phyloP scores from a whole-genome alignment of 2,329 filamentous ascomycete species.

The Talaromyces sp. region DNA sequence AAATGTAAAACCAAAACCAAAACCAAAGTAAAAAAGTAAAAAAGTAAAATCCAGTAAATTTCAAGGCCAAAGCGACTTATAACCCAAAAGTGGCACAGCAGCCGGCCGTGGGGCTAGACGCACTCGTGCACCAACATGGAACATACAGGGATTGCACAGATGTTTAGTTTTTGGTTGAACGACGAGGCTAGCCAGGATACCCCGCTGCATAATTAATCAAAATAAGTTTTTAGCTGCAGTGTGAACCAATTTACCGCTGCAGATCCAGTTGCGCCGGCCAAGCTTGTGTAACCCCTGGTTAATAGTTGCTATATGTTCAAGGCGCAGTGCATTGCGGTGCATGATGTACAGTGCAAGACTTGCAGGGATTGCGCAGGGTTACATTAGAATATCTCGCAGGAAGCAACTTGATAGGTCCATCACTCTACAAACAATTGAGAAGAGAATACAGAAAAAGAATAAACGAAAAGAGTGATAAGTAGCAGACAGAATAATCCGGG shows the following conservation, averaged over 20 bases:
- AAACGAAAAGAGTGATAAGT: too few relatives aligned
- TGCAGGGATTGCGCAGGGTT: not conserved
- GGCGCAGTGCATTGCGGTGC: not conserved
- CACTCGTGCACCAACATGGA: not conserved
- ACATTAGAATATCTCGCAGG: not conserved
- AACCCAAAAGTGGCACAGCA: not conserved
- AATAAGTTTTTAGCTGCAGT: too few relatives aligned
- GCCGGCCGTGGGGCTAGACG: not conserved
- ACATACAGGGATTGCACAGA: not conserved
- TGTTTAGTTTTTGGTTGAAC: too few relatives aligned
- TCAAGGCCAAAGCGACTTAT: too few relatives aligned
- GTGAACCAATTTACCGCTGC: not conserved
- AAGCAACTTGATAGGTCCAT: too few relatives aligned
- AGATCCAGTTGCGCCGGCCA: not conserved
- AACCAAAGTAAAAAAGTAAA: too few relatives aligned
- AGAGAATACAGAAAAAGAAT: too few relatives aligned
- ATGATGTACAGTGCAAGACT: not conserved
- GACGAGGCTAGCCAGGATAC: too few relatives aligned
- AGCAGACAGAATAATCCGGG: not conserved
- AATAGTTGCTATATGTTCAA: too few relatives aligned
- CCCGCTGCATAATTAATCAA: too few relatives aligned
- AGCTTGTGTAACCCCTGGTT: not conserved
- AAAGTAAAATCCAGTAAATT: not conserved
- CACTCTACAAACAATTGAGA: too few relatives aligned
- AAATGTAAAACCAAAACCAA: not conserved